phyloP scores from a whole-genome alignment of 2,329 filamentous ascomycete genomes.

The Microcyclospora tardicrescens region DNA sequence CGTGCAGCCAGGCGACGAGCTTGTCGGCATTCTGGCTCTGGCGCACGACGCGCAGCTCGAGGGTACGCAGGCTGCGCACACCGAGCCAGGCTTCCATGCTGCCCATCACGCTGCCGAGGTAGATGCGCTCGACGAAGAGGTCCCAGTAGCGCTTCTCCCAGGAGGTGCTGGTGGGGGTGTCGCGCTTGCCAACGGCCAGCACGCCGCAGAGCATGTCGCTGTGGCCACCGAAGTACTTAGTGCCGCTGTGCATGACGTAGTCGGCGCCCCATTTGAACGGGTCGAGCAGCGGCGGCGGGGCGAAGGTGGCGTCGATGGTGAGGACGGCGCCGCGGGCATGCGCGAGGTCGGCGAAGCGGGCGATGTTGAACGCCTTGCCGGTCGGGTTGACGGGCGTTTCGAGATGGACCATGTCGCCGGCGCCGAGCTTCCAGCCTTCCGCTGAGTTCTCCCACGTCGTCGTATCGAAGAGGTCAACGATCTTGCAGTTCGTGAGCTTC shows the following conservation, averaged over 20 bases:
- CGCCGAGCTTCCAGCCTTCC: conserved; percentile 49
- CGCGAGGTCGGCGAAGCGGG: conserved; percentile 58
- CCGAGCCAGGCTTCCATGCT: conserved; percentile 87
- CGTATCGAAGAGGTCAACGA: conserved; percentile 49
- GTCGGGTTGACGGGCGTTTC: conserved; percentile 92
- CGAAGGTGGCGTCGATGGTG: conserved; percentile 84
- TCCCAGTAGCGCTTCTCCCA: conserved; percentile 41
- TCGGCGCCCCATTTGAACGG: conserved; percentile 74
- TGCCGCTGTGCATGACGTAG: conserved; percentile 80
- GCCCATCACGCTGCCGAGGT: conserved; percentile 74
- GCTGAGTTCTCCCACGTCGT: conserved; percentile 38
- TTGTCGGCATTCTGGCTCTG: conserved; percentile 59
- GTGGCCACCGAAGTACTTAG: conserved; percentile 94
- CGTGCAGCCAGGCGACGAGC: conserved; percentile 60
- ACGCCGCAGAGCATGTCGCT: conserved; percentile 87
- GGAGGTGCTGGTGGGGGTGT: background rate
- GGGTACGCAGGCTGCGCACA: conserved; percentile 68
- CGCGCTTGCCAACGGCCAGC: conserved; percentile 45
- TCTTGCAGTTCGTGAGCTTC: conserved; percentile 62
- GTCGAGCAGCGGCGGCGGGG: conserved; percentile 75
- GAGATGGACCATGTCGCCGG: conserved; percentile 76
- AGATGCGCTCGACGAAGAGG: conserved; percentile 57
- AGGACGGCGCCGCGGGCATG: conserved; percentile 60
- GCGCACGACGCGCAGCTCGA: conserved; percentile 67
- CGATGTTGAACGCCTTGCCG: conserved; percentile 65